Conservation (phyloP, 2,329 filamentous ascomycete species). For the Dactylonectria estremocensis region DNA sequence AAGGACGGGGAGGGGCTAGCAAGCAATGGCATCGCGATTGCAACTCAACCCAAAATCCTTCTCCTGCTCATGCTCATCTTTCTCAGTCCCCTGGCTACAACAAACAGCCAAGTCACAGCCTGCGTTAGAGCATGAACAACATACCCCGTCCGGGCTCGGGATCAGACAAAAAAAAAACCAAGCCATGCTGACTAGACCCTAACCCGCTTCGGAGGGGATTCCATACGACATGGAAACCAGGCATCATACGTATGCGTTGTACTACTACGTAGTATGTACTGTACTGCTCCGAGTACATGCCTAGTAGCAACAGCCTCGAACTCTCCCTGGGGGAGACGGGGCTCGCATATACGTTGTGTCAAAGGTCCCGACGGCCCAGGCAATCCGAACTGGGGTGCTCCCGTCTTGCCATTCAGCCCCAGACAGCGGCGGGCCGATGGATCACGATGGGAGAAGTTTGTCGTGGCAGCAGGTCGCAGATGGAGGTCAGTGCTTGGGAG, state of each 20-base stretch:
- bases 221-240: slow-evolving; percentile 17
- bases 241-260: slow-evolving; percentile 1
- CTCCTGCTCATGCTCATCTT: background rate
- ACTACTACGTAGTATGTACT: background rate
- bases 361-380: slow-evolving; percentile 8
- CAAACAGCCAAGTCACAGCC: background rate
- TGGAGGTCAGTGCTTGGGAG: slow-evolving; percentile 17
- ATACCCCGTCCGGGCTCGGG: slow-evolving; percentile 22
- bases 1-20: background rate
- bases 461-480: slow-evolving; percentile 4
- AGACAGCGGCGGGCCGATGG: slow-evolving; percentile 32
- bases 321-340: no score
- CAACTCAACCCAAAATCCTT: background rate
- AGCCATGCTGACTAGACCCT: slow-evolving; percentile 11
- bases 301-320: no score
- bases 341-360: background rate
- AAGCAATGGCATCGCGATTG: slow-evolving; percentile 3
- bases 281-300: no score
- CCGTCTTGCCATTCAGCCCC: slow-evolving; percentile 28
- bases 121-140: slow-evolving; percentile 25
- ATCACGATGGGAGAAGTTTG: slow-evolving; percentile 35
- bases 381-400: slow-evolving; percentile 27
- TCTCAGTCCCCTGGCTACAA: no score
- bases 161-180: slow-evolving; percentile 1
- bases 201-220: slow-evolving; percentile 20